Conservation (phyloP, 345 rosid genomes). For the Erysimum cheiranthoides region DNA sequence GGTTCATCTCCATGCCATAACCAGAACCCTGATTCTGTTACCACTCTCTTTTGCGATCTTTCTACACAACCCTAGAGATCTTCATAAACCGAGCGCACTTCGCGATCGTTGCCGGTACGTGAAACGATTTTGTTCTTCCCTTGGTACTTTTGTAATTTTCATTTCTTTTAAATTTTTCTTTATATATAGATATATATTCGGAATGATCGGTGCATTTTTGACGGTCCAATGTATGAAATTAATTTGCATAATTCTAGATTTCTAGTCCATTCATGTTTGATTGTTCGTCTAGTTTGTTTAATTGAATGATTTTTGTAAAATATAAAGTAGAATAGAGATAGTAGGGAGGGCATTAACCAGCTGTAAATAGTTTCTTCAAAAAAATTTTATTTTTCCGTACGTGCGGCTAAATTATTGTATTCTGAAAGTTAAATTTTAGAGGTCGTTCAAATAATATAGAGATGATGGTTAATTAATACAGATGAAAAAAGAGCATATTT, state of each 20-base stretch:
- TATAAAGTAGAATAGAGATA: background rate
- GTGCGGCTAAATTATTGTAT: conserved; percentile 30
- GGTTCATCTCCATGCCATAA: conserved; percentile 46
- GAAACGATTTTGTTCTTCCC: conserved; percentile 32
- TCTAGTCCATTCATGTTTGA: background rate
- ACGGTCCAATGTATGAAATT: conserved; percentile 22
- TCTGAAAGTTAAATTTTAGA: background rate
- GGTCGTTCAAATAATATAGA: background rate
- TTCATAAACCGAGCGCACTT: conserved; percentile 3
- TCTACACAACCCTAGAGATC: conserved; percentile 36
- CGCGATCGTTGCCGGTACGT: conserved; percentile 23
- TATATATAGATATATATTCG: conserved; percentile 21
- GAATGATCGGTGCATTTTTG: conserved; percentile 15
- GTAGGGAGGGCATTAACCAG: background rate
- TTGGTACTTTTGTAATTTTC: conserved; percentile 30
- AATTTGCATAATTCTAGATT: background rate
- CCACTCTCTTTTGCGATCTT: conserved; percentile 35
- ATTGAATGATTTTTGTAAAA: background rate
- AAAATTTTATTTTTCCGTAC: background rate
- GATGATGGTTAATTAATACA: background rate
- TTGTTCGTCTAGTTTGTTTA: conserved; percentile 5
- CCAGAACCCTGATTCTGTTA: conserved; percentile 34
- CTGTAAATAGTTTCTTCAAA: background rate
- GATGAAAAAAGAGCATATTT: conserved; percentile 15
- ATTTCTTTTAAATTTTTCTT: background rate